phyloP scores from a whole-genome alignment of 305 asterid species.

The Fraxinus platypoda region DNA sequence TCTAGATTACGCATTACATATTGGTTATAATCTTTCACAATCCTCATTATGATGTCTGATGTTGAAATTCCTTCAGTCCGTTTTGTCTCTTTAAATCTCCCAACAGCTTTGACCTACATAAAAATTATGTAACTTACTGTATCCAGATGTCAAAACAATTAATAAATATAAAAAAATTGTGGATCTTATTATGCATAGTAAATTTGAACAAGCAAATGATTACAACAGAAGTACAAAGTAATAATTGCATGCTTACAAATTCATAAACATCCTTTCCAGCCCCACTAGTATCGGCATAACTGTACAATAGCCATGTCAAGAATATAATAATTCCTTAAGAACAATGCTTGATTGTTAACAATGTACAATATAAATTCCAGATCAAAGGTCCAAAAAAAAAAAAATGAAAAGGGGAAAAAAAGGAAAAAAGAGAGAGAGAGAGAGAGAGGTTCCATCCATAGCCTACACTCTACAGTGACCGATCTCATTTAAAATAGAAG shows the following conservation, averaged over 20 bases:
- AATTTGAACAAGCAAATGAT: background rate
- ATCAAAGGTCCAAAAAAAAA: background rate
- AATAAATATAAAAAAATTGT: background rate
- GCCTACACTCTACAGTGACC: background rate
- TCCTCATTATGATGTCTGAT: slow-evolving; percentile 69
- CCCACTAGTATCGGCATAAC: slow-evolving; percentile 96
- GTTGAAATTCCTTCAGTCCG: slow-evolving; percentile 70
- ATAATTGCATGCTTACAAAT: slow-evolving; percentile 62
- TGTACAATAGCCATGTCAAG: slow-evolving; percentile 27
- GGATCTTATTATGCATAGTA: background rate
- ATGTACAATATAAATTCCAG: background rate
- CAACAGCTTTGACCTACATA: slow-evolving; percentile 57
- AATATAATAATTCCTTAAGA: background rate
- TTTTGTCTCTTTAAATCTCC: slow-evolving; percentile 63
- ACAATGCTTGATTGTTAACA: background rate
- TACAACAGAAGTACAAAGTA: background rate
- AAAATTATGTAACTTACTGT: slow-evolving; percentile 3
- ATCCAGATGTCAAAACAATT: slow-evolving; percentile 2
- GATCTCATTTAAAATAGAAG: background rate
- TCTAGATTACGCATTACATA: slow-evolving; percentile 77
- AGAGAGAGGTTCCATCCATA: background rate
- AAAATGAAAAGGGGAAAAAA: too few relatives aligned
- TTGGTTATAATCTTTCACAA: slow-evolving; percentile 63
- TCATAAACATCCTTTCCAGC: slow-evolving; percentile 97
- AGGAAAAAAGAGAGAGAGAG: too few relatives aligned